These are phyloP conservation scores for Debaryomyces prosopidis DNA, from an alignment of 805 yeast species.

Conservation along the genomic window DNA sequence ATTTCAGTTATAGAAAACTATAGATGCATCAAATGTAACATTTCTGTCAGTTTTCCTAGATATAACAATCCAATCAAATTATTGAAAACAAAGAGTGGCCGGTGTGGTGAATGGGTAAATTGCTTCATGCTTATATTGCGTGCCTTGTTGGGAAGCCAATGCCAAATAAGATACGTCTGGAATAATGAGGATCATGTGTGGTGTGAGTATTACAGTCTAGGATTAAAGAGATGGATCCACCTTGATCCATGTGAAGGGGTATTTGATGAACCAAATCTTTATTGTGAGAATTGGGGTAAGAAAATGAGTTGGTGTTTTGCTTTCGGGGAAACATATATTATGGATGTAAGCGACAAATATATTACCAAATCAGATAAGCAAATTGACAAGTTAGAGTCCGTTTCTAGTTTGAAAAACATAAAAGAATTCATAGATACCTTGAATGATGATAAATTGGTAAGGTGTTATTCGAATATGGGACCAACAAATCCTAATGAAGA, in stretches of 20 bases:
- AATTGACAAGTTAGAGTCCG: constrained; percentile 42
- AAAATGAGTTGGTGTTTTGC: constrained; percentile 88
- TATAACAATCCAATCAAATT: constrained; percentile 67
- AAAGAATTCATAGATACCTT: constrained; percentile 30
- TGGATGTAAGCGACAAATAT: constrained; percentile 73
- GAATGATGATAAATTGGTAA: constrained; percentile 29
- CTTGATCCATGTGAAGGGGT: constrained; percentile 86
- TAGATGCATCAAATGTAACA: constrained; percentile 53
- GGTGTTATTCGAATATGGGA: not conserved
- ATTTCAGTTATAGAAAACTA: constrained; percentile 68
- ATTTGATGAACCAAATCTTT: constrained; percentile 76
- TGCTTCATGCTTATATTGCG: constrained; percentile 71
- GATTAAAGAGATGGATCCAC: constrained; percentile 76
- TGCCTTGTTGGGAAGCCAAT: constrained; percentile 51
- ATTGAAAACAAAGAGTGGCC: constrained; percentile 63
- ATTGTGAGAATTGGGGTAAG: constrained; percentile 88
- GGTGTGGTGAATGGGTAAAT: constrained; percentile 97
- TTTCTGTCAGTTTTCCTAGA: constrained; percentile 64
- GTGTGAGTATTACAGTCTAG: constrained; percentile 80
- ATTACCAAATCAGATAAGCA: constrained; percentile 37
- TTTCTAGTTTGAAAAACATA: constrained; percentile 42
- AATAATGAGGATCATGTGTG: constrained; percentile 94
- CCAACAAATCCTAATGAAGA: not conserved
- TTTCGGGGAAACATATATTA: constrained; percentile 56
- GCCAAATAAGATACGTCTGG: constrained; percentile 66